phyloP scores from a whole-genome alignment of 441 rosid species.

The Gossypium trilobum region DNA sequence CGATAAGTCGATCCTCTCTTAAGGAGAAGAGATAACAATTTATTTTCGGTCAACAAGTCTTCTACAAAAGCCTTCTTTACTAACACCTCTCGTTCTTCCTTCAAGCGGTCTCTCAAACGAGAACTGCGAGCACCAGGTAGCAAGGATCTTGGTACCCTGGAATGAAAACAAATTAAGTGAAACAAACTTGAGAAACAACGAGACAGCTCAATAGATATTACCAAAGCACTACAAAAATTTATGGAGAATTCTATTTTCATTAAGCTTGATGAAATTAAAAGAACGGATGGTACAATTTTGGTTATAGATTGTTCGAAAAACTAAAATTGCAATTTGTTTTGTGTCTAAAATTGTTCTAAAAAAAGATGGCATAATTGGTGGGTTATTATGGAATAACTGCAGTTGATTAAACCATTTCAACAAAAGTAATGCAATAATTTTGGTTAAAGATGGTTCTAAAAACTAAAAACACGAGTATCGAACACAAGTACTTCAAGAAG shows the following conservation, averaged over 20 bases:
- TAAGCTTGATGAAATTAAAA: not conserved
- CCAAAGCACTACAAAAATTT: conserved; percentile 1
- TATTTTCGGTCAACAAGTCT: conserved; percentile 70
- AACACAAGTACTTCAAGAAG: not conserved
- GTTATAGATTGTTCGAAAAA: not conserved
- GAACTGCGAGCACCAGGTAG: conserved; percentile 95
- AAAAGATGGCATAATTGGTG: not conserved
- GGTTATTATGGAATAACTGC: not conserved
- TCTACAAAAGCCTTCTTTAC: conserved; percentile 87
- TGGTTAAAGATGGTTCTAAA: not conserved
- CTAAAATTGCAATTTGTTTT: not conserved
- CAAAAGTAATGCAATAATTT: not conserved
- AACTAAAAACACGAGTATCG: not conserved
- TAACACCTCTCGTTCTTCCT: conserved; percentile 81
- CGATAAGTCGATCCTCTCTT: conserved; percentile 38
- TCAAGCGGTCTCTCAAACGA: conserved; percentile 81
- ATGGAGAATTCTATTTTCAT: not conserved
- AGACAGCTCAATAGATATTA: not conserved
- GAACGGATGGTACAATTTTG: not conserved
- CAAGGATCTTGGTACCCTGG: conserved; percentile 88
- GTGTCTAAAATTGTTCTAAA: not conserved
- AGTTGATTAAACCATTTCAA: not conserved
- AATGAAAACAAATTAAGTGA: conserved; percentile 22
- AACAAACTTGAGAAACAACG: conserved; percentile 20
- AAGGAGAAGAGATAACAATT: conserved; percentile 48